Evolutionary conservation across 345 rosid genomes (phyloP).

Genomic region (Eutrema heterophyllum): DNA sequence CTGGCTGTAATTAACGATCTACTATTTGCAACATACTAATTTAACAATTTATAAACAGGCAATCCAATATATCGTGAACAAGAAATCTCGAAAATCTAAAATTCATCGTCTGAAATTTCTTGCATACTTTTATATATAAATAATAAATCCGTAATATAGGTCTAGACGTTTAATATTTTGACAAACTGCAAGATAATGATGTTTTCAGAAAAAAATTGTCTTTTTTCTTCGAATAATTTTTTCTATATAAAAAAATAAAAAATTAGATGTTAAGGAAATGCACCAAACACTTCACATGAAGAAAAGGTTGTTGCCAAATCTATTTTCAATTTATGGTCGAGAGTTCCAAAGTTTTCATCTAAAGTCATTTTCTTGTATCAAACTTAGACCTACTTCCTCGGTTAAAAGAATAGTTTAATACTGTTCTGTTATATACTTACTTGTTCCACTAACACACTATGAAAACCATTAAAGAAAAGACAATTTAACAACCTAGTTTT

Average conservation of each 20-base stretch:
- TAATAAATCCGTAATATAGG: background rate
- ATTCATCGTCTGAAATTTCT: background rate
- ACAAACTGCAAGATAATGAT: constrained; percentile 1
- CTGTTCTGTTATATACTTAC: constrained; percentile 25
- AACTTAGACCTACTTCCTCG: constrained; percentile 17
- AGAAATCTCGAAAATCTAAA: background rate
- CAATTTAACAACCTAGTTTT: background rate
- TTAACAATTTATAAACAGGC: background rate
- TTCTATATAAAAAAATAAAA: background rate
- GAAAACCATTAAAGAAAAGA: background rate
- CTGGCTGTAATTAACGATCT: background rate
- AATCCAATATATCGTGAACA: background rate
- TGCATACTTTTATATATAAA: background rate
- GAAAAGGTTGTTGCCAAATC: constrained; percentile 26
- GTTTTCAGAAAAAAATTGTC: background rate
- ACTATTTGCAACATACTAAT: background rate
- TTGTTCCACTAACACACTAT: constrained; percentile 8
- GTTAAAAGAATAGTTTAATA: constrained; percentile 11
- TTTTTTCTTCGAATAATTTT: background rate
- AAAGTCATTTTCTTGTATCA: constrained; percentile 27
- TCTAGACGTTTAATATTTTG: background rate
- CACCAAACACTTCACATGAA: constrained; percentile 20
- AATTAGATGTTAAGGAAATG: constrained; percentile 10
- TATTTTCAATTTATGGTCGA: constrained; percentile 21
- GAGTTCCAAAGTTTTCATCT: constrained; percentile 13